These are phyloP conservation scores for Amanita thiersii DNA, from an alignment of 768 basidiomycete genomes.

Conservation along the genomic window DNA sequence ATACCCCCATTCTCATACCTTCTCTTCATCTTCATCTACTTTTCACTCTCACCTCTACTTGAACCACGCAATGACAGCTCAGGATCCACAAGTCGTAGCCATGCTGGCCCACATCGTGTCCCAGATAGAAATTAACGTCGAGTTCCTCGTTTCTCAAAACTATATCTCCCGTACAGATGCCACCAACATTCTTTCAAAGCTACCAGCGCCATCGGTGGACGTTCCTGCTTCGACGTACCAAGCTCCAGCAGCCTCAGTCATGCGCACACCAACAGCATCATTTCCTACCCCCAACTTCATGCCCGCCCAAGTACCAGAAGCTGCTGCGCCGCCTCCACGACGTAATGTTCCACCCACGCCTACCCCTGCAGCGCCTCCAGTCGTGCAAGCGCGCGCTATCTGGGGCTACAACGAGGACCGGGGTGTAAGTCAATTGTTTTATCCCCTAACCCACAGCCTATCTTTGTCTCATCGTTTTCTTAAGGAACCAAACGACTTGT, in stretches of 20 bases:
- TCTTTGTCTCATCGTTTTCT: conserved; percentile 3
- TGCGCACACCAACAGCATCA: conserved; percentile 6
- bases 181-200: conserved; percentile 37
- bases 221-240: not conserved
- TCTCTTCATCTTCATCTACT: too few relatives aligned
- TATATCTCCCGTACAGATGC: conserved; percentile 45
- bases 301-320: conserved; percentile 13
- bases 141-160: conserved; percentile 48
- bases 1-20: too few relatives aligned
- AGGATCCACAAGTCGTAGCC: conserved; percentile 30
- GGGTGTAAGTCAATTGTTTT: conserved; percentile 33
- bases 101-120: conserved; percentile 52
- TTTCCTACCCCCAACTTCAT: conserved; percentile 12
- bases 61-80: conserved; percentile 24
- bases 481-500: conserved; percentile 74
- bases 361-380: conserved; percentile 13
- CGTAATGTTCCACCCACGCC: conserved; percentile 11
- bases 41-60: too few relatives aligned
- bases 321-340: conserved; percentile 7
- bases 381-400: conserved; percentile 41
- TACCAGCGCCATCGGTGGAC: conserved; percentile 33
- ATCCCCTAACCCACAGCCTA: not conserved
- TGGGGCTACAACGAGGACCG: conserved; percentile 66
- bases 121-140: conserved; percentile 48
- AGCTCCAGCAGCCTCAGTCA: not conserved